phyloP scores from a whole-genome alignment of 148 eudicot genomes.

The Hydrangea macrophylla region DNA sequence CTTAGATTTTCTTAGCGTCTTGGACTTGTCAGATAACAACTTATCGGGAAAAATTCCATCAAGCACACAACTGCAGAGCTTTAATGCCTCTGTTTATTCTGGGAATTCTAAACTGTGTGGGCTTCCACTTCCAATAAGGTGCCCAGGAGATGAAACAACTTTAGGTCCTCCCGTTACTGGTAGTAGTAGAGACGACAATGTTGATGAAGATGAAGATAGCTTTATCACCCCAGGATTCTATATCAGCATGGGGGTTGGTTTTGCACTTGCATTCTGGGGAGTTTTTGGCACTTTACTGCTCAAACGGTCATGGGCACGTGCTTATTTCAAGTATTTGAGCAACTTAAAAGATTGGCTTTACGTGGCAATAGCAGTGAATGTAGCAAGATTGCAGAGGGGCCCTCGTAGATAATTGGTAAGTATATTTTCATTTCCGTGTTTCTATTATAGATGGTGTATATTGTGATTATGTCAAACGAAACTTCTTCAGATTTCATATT shows the following conservation, averaged over 20 bases:
- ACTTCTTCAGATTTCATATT: too few species aligned
- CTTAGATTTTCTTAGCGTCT: slow-evolving; percentile 18
- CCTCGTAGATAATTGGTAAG: neutral
- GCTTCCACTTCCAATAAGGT: slow-evolving; percentile 12
- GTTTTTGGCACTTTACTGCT: slow-evolving; percentile 2
- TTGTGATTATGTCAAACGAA: too few species aligned
- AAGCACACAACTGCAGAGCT: slow-evolving; percentile 35
- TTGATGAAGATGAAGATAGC: neutral
- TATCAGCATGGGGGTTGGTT: neutral
- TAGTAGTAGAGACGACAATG: neutral
- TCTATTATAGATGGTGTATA: too few species aligned
- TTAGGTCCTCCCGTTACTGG: neutral
- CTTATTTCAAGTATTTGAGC: neutral
- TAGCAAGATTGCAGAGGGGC: neutral
- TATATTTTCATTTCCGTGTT: neutral
- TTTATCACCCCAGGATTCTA: neutral
- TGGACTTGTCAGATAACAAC: slow-evolving; percentile 37
- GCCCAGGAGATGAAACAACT: neutral
- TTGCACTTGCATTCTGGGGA: neutral
- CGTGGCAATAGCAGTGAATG: neutral
- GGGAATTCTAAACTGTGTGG: slow-evolving; percentile 28
- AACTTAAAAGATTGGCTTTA: neutral
- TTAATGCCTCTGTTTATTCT: slow-evolving; percentile 16
- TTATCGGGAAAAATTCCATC: slow-evolving; percentile 37
- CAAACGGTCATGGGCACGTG: neutral